phyloP scores from a whole-genome alignment of 257 asterid species.

The Solanum appendiculatum region DNA sequence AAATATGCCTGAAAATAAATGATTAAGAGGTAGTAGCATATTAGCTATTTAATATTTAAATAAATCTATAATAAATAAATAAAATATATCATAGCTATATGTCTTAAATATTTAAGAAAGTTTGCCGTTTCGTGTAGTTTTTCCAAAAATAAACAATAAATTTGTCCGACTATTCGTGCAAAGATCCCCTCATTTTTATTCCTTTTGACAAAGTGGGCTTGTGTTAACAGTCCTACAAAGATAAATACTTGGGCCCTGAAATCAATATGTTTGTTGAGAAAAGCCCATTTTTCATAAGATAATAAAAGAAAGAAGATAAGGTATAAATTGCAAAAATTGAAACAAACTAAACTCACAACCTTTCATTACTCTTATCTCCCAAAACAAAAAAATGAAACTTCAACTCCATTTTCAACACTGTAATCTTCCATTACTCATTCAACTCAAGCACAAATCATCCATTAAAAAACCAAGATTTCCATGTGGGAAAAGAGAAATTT shows the following conservation, averaged over 20 bases:
- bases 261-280: background rate
- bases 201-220: background rate
- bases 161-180: background rate
- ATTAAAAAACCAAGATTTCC: background rate
- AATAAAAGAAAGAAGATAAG: background rate
- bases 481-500: background rate
- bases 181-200: background rate
- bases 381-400: constrained; percentile 10
- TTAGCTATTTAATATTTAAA: too few species aligned
- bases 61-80: too few species aligned
- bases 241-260: background rate
- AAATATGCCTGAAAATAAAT: too few species aligned
- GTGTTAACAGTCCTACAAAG: background rate
- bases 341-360: background rate
- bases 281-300: background rate
- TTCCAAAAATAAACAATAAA: too few species aligned
- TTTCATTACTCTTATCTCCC: background rate
- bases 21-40: too few species aligned
- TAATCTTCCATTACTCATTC: constrained; percentile 12
- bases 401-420: constrained; percentile 19
- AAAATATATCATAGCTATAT: too few species aligned
- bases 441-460: constrained; percentile 14
- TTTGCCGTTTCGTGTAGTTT: too few species aligned
- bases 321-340: background rate
- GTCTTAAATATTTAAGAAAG: too few species aligned